Percentiles rank a stretch among this genome's conserved stretches.
Evolutionary conservation across 2,329 filamentous ascomycete species (phyloP).

Genomic region (Cladophialophora yegresii): DNA sequence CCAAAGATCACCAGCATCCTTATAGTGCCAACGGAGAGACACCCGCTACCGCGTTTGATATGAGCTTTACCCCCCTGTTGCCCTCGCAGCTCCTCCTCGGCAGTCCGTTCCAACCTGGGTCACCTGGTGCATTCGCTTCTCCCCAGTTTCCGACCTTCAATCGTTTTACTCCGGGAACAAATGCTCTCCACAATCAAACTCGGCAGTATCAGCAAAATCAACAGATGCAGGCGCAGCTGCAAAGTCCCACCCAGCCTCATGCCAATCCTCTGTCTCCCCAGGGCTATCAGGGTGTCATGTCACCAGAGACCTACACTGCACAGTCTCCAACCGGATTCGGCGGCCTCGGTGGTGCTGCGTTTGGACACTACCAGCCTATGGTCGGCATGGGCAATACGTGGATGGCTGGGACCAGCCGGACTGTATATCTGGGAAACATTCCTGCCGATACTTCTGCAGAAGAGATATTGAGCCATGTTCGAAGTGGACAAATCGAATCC

Average conservation of each 20-base stretch:
- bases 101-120: conserved; percentile 94
- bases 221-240: conserved; percentile 52
- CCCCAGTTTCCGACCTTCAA: conserved; percentile 87
- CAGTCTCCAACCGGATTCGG: conserved; percentile 82
- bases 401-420: conserved; percentile 87
- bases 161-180: conserved; percentile 68
- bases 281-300: conserved; percentile 81
- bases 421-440: conserved; percentile 96
- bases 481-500: conserved; percentile 98
- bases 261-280: conserved; percentile 70
- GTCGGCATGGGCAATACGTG: conserved; percentile 60
- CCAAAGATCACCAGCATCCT: conserved; percentile 56
- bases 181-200: conserved; percentile 56
- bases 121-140: conserved; percentile 83
- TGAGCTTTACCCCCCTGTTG: conserved; percentile 96
- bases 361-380: conserved; percentile 69
- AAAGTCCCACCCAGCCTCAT: conserved; percentile 73
- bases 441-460: conserved; percentile 96
- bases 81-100: conserved; percentile 93
- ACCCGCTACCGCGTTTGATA: conserved; percentile 87
- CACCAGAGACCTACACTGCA: conserved; percentile 79
- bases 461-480: conserved; percentile 92
- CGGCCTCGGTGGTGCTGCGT: conserved; percentile 61
- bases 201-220: conserved; percentile 58
- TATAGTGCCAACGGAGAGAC: conserved; percentile 70